Evolutionary conservation across 768 basidiomycete genomes (phyloP).

Genomic region (Pleurotus citrinopileatus): DNA sequence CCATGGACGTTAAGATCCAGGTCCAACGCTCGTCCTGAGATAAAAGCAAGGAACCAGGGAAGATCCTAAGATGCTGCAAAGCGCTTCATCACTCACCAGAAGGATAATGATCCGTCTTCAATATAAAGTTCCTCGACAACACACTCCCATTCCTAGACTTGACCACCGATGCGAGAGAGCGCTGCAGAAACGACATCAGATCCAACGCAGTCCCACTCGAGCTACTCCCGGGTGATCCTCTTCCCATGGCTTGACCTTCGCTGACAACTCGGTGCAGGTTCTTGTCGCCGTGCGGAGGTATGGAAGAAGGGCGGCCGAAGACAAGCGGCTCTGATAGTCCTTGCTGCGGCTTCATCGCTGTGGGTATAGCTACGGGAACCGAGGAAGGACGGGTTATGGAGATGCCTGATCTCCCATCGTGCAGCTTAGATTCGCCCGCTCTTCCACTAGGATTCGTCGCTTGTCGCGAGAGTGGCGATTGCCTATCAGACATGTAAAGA

Average conservation of each 20-base stretch:
- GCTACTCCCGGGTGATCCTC: conserved; percentile 11
- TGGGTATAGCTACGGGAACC: conserved; percentile 3
- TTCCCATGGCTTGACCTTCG: conserved; percentile 8
- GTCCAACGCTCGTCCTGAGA: conserved; percentile 79
- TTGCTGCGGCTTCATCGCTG: not conserved
- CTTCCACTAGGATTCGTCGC: too few relatives aligned
- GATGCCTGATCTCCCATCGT: not conserved
- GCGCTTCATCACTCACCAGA: conserved; percentile 44
- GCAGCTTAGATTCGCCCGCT: too few relatives aligned
- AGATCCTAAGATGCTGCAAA: too few relatives aligned
- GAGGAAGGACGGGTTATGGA: not conserved
- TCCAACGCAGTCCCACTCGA: conserved; percentile 41
- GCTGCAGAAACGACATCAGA: conserved; percentile 58
- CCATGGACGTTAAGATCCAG: conserved; percentile 91
- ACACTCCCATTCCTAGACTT: conserved; percentile 84
- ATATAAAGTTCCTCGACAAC: conserved; percentile 82
- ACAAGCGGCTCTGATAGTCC: not conserved
- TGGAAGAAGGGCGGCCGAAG: conserved; percentile 17
- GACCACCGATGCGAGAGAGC: conserved; percentile 71
- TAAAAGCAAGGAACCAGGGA: conserved; percentile 5
- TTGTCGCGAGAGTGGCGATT: too few relatives aligned
- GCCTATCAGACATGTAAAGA: too few relatives aligned
- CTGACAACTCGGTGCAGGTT: not conserved
- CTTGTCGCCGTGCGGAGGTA: conserved; percentile 15
- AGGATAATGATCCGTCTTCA: conserved; percentile 92